Evolutionary conservation across 2,329 filamentous ascomycete species (phyloP).

Genomic region (Chaetoscypha palmicola): DNA sequence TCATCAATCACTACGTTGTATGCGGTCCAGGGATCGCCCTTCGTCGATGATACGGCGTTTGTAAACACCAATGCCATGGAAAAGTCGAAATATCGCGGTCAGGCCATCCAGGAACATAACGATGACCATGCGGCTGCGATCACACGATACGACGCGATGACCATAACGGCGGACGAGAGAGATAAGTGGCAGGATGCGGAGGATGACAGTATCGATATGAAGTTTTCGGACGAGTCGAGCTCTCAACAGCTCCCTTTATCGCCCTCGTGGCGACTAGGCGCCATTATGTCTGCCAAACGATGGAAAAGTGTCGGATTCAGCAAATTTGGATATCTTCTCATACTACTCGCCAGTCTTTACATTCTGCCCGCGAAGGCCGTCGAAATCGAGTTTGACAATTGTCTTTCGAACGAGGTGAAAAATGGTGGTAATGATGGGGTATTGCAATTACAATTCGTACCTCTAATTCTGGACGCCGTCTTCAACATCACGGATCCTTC

Average conservation of each 20-base stretch:
- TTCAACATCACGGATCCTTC: conserved; percentile 57
- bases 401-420: conserved; percentile 57
- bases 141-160: conserved; percentile 14
- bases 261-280: neutral
- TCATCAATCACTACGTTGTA: conserved; percentile 13
- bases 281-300: conserved; percentile 3
- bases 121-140: conserved; percentile 19
- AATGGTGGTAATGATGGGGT: conserved; percentile 47
- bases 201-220: neutral
- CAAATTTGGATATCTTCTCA: conserved; percentile 17
- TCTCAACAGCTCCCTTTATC: neutral
- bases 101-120: conserved; percentile 19
- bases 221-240: neutral
- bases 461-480: conserved; percentile 63
- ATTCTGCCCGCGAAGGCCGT: conserved; percentile 49
- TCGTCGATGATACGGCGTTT: conserved; percentile 22
- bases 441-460: conserved; percentile 69
- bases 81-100: conserved; percentile 17
- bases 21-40: conserved; percentile 15
- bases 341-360: conserved; percentile 23
- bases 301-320: conserved; percentile 9
- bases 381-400: conserved; percentile 76
- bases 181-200: conserved; percentile 7
- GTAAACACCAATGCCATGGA: conserved; percentile 25
- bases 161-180: conserved; percentile 20